Evolutionary conservation across 768 basidiomycete species (phyloP).

Genomic region (Agaricus sinodeliciosus): DNA sequence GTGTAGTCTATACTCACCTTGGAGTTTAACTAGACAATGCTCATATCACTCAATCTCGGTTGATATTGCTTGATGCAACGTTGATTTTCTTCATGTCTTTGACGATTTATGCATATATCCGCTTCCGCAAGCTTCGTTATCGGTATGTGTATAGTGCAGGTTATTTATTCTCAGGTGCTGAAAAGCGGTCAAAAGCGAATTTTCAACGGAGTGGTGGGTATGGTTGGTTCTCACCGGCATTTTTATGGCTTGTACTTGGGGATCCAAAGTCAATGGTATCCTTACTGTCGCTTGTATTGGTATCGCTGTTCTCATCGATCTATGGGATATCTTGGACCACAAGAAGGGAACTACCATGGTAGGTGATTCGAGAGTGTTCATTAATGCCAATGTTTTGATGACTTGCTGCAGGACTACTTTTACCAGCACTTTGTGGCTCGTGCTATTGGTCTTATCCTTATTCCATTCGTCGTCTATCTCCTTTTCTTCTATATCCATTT

Average conservation of each 20-base stretch:
- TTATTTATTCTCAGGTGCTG: not conserved
- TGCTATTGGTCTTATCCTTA: conserved; percentile 72
- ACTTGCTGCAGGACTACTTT: conserved; percentile 66
- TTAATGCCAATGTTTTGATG: not conserved
- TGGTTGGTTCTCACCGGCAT: conserved; percentile 89
- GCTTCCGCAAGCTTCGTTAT: conserved; percentile 93
- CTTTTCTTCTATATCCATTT: conserved; percentile 97
- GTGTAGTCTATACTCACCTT: not conserved
- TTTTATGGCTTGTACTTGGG: conserved; percentile 94
- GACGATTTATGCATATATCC: conserved; percentile 88
- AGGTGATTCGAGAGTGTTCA: conserved; percentile 13
- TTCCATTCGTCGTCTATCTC: conserved; percentile 89
- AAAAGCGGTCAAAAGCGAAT: conserved; percentile 50
- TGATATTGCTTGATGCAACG: conserved; percentile 92
- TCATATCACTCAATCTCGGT: conserved; percentile 91
- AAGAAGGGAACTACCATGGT: conserved; percentile 77
- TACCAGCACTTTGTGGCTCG: conserved; percentile 85
- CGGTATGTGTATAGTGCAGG: conserved; percentile 36
- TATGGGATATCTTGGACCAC: conserved; percentile 91
- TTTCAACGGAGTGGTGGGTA: conserved; percentile 86
- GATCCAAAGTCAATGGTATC: conserved; percentile 96
- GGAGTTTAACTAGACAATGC: conserved; percentile 70
- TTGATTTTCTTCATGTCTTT: conserved; percentile 94
- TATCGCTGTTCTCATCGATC: conserved; percentile 83
- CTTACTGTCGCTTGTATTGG: conserved; percentile 88